These are phyloP conservation scores for Pogostemon cablin DNA, from an alignment of 257 asterid genomes.

Conservation along the genomic window DNA sequence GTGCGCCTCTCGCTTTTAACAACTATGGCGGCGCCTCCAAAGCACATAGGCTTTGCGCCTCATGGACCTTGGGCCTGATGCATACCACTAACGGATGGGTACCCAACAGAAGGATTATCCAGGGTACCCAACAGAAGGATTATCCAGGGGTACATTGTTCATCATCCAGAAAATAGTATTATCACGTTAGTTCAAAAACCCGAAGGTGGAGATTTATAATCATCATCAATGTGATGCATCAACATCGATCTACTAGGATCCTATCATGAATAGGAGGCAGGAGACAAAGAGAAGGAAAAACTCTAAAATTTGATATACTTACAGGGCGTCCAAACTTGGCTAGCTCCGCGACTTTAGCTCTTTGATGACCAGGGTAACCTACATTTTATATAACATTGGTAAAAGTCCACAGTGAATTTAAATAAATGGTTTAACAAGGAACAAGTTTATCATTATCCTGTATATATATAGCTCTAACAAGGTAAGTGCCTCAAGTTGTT, in stretches of 20 bases:
- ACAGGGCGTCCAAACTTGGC: slow-evolving; percentile 95
- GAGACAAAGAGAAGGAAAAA: not conserved
- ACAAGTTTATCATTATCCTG: not conserved
- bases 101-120: not conserved
- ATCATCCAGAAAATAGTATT: not conserved
- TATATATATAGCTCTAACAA: not conserved
- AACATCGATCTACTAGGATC: slow-evolving; percentile 11
- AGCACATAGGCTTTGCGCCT: not conserved
- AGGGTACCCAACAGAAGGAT: not conserved
- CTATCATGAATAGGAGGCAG: not conserved
- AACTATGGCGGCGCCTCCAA: slow-evolving; percentile 2
- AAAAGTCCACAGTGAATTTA: not conserved
- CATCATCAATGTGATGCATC: not conserved
- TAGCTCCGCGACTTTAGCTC: slow-evolving; percentile 75
- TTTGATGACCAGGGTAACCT: slow-evolving; percentile 88
- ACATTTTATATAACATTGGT: slow-evolving; percentile 24
- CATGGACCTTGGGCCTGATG: not conserved
- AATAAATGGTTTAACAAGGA: not conserved
- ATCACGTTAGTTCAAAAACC: not conserved
- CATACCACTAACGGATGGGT: not conserved
- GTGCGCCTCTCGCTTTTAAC: too few relatives aligned
- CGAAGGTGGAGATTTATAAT: not conserved
- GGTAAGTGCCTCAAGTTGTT: not conserved
- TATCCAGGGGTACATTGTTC: not conserved
- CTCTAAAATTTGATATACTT: slow-evolving; percentile 35